These are phyloP conservation scores for Ascochyta rabiei DNA, from an alignment of 2,329 filamentous ascomycete genomes.

Conservation along the genomic window DNA sequence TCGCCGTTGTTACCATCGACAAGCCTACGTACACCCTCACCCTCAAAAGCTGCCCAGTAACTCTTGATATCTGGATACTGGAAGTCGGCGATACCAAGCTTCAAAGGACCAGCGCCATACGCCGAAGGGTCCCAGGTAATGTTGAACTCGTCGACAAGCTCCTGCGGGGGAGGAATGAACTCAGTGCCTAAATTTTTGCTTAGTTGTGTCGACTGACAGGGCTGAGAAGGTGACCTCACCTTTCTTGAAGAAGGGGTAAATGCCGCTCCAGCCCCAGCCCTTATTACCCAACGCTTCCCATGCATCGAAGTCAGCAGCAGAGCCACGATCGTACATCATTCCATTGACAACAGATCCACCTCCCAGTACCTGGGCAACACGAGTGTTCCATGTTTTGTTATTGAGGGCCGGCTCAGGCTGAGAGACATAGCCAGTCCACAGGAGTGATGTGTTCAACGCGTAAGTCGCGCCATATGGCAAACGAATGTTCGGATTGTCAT, in stretches of 20 bases:
- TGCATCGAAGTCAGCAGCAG: slow-evolving; percentile 53
- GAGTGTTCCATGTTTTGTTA: slow-evolving; percentile 23
- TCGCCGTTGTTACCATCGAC: slow-evolving; percentile 34
- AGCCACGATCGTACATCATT: slow-evolving; percentile 47
- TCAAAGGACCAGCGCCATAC: slow-evolving; percentile 36
- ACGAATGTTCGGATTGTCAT: slow-evolving; percentile 31
- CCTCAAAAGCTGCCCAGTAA: slow-evolving; percentile 33
- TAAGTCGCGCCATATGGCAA: slow-evolving; percentile 32
- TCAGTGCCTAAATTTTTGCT: slow-evolving; percentile 15
- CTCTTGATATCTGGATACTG: slow-evolving; percentile 34
- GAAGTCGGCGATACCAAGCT: slow-evolving; percentile 35
- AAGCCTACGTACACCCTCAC: slow-evolving; percentile 26
- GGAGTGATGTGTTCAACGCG: slow-evolving; percentile 25
- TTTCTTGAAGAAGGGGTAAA: slow-evolving; percentile 45
- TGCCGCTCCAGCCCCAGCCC: slow-evolving; percentile 64
- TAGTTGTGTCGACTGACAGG: background rate
- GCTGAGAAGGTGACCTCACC: background rate
- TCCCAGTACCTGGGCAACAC: slow-evolving; percentile 30
- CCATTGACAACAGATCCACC: slow-evolving; percentile 41
- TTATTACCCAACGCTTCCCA: slow-evolving; percentile 66
- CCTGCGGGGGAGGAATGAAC: slow-evolving; percentile 28
- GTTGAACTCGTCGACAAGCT: slow-evolving; percentile 18
- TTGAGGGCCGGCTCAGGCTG: slow-evolving; percentile 29
- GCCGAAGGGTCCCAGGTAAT: slow-evolving; percentile 34
- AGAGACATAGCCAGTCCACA: slow-evolving; percentile 25